phyloP scores from a whole-genome alignment of 352 stramenopile genomes.

The Pythium volutum region DNA sequence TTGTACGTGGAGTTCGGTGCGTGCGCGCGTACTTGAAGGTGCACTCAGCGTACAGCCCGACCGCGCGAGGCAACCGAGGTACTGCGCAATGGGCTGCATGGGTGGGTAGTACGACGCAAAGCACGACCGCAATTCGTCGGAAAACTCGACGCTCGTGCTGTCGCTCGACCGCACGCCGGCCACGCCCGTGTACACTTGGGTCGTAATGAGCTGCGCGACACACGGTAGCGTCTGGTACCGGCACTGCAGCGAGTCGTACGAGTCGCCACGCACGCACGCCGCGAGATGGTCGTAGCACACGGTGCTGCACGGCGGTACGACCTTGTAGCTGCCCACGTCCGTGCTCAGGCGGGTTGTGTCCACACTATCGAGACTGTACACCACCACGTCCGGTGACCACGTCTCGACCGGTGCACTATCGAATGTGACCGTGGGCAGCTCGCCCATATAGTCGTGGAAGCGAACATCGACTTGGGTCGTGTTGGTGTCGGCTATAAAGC shows the following conservation, averaged over 20 bases:
- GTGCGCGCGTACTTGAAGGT: not conserved
- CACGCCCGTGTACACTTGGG: not conserved
- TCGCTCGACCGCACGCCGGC: not conserved
- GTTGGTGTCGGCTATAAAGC: not conserved
- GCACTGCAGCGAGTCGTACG: constrained; percentile 10
- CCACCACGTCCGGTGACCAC: constrained; percentile 1
- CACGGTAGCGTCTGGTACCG: constrained; percentile 10
- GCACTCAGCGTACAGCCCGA: not conserved
- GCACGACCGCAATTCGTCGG: not conserved
- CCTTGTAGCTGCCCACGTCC: not conserved
- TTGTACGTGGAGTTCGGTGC: not conserved
- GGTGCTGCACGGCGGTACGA: constrained; percentile 1
- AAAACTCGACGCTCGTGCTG: not conserved
- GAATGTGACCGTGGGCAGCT: not conserved
- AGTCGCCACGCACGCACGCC: constrained; percentile 9
- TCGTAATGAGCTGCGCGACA: not conserved
- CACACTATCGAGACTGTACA: not conserved
- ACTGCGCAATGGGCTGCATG: not conserved
- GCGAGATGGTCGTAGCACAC: constrained; percentile 4
- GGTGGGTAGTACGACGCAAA: not conserved
- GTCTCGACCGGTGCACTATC: not conserved
- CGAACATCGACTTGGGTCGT: constrained; percentile 5
- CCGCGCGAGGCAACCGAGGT: constrained; percentile 3
- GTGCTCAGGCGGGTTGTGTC: not conserved
- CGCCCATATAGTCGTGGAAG: constrained; percentile 10